Conservation (phyloP, 2,329 filamentous ascomycete genomes). For the Cladosporium velox region DNA sequence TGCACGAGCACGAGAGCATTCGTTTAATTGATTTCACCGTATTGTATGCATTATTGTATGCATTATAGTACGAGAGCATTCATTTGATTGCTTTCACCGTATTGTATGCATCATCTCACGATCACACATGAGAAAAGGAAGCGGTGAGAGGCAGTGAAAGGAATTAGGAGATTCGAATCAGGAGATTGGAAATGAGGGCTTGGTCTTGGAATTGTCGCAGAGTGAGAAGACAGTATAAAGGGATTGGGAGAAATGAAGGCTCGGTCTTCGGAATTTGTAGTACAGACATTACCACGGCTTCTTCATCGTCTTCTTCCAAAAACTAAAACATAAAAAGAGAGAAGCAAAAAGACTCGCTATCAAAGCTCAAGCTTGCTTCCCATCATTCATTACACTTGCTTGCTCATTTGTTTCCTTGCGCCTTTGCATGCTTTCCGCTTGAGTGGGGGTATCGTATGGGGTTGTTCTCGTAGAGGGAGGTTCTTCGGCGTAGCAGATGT, state of each 20-base stretch:
- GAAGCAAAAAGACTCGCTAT: not conserved
- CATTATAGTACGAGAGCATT: too few relatives aligned
- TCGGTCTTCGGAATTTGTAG: not conserved
- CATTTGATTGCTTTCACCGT: too few relatives aligned
- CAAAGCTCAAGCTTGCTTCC: constrained; percentile 5
- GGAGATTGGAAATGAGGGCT: too few relatives aligned
- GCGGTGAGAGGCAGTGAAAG: too few relatives aligned
- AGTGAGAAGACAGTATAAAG: too few relatives aligned
- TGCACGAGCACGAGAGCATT: too few relatives aligned
- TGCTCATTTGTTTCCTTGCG: not conserved
- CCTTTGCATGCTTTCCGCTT: constrained; percentile 7
- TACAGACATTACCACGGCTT: constrained; percentile 7
- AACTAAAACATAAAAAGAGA: not conserved
- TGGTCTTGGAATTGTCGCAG: not conserved
- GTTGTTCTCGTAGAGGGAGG: not conserved
- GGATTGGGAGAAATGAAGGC: not conserved
- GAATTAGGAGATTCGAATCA: too few relatives aligned
- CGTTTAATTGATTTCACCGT: too few relatives aligned
- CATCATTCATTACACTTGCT: not conserved
- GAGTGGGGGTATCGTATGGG: constrained; percentile 15
- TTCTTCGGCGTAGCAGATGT: constrained; percentile 7
- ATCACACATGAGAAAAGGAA: too few relatives aligned
- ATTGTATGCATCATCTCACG: too few relatives aligned
- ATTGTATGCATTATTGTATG: too few relatives aligned
- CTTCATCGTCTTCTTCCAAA: not conserved